Evolutionary conservation across 495 filamentous ascomycete genomes (phyloP).

Genomic region (Lasiosphaeria ovina): DNA sequence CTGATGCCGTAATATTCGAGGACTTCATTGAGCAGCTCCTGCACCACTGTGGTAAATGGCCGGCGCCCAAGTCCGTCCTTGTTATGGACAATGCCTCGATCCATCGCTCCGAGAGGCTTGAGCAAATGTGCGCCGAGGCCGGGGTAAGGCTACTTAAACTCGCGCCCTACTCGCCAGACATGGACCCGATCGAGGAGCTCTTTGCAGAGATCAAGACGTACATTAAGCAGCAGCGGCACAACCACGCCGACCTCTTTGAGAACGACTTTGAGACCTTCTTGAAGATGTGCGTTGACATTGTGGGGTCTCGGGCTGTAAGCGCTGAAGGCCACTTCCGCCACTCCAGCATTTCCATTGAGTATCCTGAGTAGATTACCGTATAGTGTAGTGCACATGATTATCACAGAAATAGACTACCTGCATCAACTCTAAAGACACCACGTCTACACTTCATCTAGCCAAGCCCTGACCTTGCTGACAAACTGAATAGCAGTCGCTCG

Average conservation of each 20-base stretch:
- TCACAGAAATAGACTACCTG: too few relatives aligned
- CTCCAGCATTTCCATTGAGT: constrained; percentile 14
- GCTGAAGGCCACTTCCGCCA: constrained; percentile 18
- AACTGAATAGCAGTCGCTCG: constrained; percentile 16
- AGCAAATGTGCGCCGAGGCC: too few relatives aligned
- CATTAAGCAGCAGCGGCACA: constrained; percentile 14
- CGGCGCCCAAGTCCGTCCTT: too few relatives aligned
- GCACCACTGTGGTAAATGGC: too few relatives aligned
- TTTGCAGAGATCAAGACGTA: constrained; percentile 11
- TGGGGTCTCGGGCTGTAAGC: constrained; percentile 14
- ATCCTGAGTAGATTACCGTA: constrained; percentile 9
- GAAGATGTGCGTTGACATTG: constrained; percentile 12
- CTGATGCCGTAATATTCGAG: too few relatives aligned
- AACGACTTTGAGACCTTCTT: constrained; percentile 15
- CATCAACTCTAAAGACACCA: not conserved
- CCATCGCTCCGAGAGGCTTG: too few relatives aligned
- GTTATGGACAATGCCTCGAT: too few relatives aligned
- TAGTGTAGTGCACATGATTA: too few relatives aligned
- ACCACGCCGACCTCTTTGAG: constrained; percentile 12
- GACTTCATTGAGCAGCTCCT: too few relatives aligned
- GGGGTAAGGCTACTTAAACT: too few relatives aligned
- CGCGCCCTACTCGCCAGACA: too few relatives aligned
- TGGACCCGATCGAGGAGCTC: too few relatives aligned
- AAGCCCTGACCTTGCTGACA: constrained; percentile 20
- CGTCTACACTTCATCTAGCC: constrained; percentile 15